These are phyloP conservation scores for Collariella sp. DNA, from an alignment of 495 filamentous ascomycete species.

Conservation along the genomic window DNA sequence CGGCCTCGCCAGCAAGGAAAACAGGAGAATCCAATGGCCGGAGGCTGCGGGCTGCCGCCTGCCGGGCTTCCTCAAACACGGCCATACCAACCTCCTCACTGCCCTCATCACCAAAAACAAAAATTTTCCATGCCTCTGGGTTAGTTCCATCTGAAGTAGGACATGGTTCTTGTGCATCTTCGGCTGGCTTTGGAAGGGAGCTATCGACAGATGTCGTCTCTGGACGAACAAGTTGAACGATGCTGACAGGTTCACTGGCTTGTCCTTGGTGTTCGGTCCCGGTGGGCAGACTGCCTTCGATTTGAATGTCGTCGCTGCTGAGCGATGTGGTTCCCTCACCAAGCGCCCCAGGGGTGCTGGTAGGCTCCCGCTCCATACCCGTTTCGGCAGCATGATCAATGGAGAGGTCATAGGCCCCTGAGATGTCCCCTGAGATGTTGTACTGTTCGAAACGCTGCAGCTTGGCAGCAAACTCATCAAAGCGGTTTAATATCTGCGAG, in stretches of 20 bases:
- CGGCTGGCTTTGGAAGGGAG: not conserved
- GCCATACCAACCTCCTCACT: slow-evolving; percentile 29
- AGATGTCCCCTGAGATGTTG: too few relatives aligned
- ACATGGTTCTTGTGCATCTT: not conserved
- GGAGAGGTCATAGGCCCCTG: not conserved
- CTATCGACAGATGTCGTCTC: not conserved
- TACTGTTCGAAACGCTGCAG: slow-evolving; percentile 14
- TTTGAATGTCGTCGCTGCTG: too few relatives aligned
- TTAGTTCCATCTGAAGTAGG: not conserved
- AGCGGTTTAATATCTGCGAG: slow-evolving; percentile 13
- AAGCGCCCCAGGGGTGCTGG: too few relatives aligned
- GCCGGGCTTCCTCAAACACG: slow-evolving; percentile 30
- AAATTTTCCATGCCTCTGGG: slow-evolving; percentile 32
- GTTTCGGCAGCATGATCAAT: not conserved
- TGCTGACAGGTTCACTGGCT: too few relatives aligned
- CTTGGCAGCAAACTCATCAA: slow-evolving; percentile 9
- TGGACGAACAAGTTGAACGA: not conserved
- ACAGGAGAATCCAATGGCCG: slow-evolving; percentile 20
- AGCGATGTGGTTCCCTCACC: too few relatives aligned
- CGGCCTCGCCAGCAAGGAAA: not conserved
- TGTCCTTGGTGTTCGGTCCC: too few relatives aligned
- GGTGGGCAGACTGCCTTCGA: too few relatives aligned
- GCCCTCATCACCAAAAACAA: slow-evolving; percentile 27
- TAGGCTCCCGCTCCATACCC: too few relatives aligned
- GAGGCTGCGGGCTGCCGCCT: slow-evolving; percentile 25